A percentile compares a stretch with the other conserved stretches of the same genome.
These are phyloP conservation scores for Dictyostelium purpureum DNA, from an alignment of 78 protist species.

Conservation along the genomic window DNA sequence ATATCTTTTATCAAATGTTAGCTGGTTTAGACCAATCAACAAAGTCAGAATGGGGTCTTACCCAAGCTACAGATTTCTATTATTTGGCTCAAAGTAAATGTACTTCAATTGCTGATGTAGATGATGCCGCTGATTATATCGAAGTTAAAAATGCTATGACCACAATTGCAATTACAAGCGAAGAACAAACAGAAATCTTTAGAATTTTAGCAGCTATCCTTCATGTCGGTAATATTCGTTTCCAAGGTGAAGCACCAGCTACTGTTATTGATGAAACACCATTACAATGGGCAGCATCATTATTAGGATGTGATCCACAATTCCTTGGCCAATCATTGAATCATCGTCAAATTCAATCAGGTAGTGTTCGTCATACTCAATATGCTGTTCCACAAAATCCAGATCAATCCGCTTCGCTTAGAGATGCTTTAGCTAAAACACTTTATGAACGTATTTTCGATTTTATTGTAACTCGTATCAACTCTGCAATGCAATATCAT, in stretches of 20 bases:
- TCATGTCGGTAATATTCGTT: constrained; percentile 81
- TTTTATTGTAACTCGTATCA: constrained; percentile 88
- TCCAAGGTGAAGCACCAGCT: constrained; percentile 83
- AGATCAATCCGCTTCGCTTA: constrained; percentile 82
- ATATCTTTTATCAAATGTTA: constrained; percentile 92
- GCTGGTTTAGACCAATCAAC: constrained; percentile 56
- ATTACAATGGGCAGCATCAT: constrained; percentile 65
- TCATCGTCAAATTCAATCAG: constrained; percentile 76
- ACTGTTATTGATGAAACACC: constrained; percentile 42
- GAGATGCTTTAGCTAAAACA: constrained; percentile 94
- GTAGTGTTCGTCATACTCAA: constrained; percentile 72
- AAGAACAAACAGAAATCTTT: constrained; percentile 76
- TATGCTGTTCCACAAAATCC: constrained; percentile 83
- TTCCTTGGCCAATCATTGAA: constrained; percentile 77
- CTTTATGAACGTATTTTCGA: constrained; percentile 90
- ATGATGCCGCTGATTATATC: constrained; percentile 62
- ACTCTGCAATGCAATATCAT: constrained; percentile 81
- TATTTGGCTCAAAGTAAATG: constrained; percentile 80
- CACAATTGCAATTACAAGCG: constrained; percentile 58
- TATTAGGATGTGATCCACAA: constrained; percentile 58
- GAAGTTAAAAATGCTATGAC: constrained; percentile 72
- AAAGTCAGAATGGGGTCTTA: constrained; percentile 55
- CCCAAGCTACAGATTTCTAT: constrained; percentile 58
- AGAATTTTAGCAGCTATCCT: constrained; percentile 85
- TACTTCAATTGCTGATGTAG: constrained; percentile 62